Conservation (phyloP, 2,329 filamentous ascomycete genomes). For the Colletotrichum sp. region DNA sequence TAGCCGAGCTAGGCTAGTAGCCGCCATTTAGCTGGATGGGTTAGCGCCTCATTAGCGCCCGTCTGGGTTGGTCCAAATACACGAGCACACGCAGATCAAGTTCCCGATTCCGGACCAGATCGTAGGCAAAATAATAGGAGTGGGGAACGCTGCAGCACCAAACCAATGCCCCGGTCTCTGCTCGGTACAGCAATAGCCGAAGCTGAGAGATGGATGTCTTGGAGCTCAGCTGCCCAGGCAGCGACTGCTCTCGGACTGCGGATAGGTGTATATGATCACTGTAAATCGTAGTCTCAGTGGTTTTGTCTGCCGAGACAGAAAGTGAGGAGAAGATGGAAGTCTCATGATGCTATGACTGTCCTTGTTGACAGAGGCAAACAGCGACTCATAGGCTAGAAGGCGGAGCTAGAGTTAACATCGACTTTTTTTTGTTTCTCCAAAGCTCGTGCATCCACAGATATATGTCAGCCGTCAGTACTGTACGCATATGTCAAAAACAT, state of each 20-base stretch:
- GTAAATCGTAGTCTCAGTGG: background rate
- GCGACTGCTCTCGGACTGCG: background rate
- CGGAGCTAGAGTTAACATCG: background rate
- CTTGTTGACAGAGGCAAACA: background rate
- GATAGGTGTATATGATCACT: background rate
- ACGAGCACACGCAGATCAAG: background rate
- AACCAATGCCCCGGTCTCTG: background rate
- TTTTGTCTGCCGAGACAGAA: fast-evolving
- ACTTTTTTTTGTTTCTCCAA: background rate
- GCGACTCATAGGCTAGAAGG: fast-evolving
- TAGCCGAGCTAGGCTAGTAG: background rate
- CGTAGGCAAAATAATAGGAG: background rate
- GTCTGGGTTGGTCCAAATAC: background rate
- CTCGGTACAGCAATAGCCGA: background rate
- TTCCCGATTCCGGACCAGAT: background rate
- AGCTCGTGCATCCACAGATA: fast-evolving
- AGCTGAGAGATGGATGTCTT: background rate
- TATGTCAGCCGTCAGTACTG: background rate
- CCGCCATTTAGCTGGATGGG: background rate
- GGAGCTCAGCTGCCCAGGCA: background rate
- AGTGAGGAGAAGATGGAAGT: fast-evolving
- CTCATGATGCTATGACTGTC: fast-evolving
- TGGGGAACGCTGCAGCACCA: background rate
- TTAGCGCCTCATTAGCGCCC: background rate
- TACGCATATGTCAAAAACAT: background rate